Conservation (phyloP, 2,329 filamentous ascomycete species). For the Colletotrichum spinosum region DNA sequence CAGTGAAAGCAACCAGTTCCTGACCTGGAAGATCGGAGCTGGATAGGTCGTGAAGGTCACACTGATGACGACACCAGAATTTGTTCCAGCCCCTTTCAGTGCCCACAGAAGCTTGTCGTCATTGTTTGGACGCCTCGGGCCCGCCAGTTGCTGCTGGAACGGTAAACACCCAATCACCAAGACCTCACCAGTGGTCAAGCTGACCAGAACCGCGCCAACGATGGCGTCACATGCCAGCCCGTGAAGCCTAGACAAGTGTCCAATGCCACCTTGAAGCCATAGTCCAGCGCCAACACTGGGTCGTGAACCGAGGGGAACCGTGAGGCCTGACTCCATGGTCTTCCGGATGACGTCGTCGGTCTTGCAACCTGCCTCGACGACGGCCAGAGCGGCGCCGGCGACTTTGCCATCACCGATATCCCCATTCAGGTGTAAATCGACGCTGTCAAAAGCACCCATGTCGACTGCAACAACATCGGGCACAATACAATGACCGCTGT, state of each 20-base stretch:
- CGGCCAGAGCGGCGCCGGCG: constrained; percentile 49
- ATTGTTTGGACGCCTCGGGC: constrained; percentile 55
- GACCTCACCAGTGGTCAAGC: constrained; percentile 58
- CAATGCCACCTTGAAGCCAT: constrained; percentile 75
- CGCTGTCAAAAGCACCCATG: constrained; percentile 66
- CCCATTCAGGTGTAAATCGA: constrained; percentile 54
- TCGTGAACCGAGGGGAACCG: constrained; percentile 69
- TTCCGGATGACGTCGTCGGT: constrained; percentile 63
- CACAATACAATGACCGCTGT: constrained; percentile 69
- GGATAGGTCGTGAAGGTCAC: constrained; percentile 61
- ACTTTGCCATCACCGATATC: constrained; percentile 37
- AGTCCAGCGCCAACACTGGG: constrained; percentile 73
- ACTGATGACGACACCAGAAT: constrained; percentile 68
- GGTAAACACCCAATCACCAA: constrained; percentile 65
- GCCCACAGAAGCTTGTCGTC: constrained; percentile 68
- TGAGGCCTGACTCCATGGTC: constrained; percentile 59
- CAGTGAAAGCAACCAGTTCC: constrained; percentile 55
- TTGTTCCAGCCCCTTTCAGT: constrained; percentile 68
- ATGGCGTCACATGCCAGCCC: constrained; percentile 71
- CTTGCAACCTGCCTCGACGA: constrained; percentile 68
- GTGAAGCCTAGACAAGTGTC: constrained; percentile 65
- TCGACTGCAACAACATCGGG: constrained; percentile 66
- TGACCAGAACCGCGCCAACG: constrained; percentile 69
- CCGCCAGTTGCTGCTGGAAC: constrained; percentile 52
- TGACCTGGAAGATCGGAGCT: constrained; percentile 53